These are phyloP conservation scores for Colletotrichum acutatum DNA, from an alignment of 2,329 filamentous ascomycete species.

Conservation along the genomic window DNA sequence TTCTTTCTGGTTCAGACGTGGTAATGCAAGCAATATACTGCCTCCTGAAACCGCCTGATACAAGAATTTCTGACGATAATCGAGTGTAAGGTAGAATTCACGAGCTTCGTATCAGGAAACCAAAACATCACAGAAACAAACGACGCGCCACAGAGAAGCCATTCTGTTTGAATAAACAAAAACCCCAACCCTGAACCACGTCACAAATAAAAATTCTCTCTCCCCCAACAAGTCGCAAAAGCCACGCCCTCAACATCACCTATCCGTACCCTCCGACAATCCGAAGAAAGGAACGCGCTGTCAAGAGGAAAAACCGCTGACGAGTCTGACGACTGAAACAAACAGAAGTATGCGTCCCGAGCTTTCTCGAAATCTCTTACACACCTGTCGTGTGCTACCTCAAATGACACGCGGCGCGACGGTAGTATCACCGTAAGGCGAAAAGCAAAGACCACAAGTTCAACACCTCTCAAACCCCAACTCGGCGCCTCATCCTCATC, in stretches of 20 bases:
- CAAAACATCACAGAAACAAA: too few species aligned
- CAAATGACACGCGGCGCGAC: too few species aligned
- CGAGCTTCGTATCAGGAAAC: too few species aligned
- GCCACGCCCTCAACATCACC: too few species aligned
- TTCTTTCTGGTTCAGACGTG: too few species aligned
- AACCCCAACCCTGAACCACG: too few species aligned
- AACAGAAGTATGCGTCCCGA: not conserved
- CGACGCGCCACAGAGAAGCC: too few species aligned
- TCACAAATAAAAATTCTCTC: not conserved
- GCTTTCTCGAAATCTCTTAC: not conserved
- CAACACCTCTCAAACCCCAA: not conserved
- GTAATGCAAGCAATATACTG: too few species aligned
- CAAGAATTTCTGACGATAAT: too few species aligned
- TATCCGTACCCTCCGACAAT: not conserved
- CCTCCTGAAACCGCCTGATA: too few species aligned
- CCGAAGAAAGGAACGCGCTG: not conserved
- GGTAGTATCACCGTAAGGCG: not conserved
- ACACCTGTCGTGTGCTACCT: not conserved
- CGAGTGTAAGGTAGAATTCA: too few species aligned
- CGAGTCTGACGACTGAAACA: not conserved
- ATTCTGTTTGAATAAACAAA: too few species aligned
- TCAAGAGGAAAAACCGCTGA: not conserved
- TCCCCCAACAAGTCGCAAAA: not conserved
- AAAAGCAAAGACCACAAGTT: constrained; percentile 13
- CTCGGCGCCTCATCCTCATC: not conserved